A percentile compares a stretch with the other conserved stretches of the same genome.
Evolutionary conservation across 768 basidiomycete genomes (phyloP).

Genomic region (Podaxis sp.): DNA sequence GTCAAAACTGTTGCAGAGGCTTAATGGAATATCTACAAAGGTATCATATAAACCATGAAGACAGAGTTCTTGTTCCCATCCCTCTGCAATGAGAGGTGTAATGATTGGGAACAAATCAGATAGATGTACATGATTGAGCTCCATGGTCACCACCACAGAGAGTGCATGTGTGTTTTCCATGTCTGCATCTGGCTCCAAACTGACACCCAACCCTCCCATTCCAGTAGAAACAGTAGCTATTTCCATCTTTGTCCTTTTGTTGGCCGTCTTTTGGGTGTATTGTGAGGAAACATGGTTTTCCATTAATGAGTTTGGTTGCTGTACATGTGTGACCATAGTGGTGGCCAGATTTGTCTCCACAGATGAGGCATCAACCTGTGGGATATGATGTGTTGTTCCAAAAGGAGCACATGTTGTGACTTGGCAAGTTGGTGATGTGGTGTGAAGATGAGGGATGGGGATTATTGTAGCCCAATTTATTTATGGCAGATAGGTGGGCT

Average conservation of each 20-base stretch:
- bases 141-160: background rate
- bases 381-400: no score
- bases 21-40: background rate
- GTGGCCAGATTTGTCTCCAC: conserved; percentile 8
- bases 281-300: conserved; percentile 9
- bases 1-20: background rate
- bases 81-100: background rate
- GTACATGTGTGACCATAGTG: conserved; percentile 15
- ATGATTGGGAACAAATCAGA: background rate
- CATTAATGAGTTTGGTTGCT: conserved; percentile 5
- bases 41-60: background rate
- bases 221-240: background rate
- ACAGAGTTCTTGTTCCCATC: background rate
- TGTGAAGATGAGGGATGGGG: no score
- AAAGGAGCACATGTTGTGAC: no score
- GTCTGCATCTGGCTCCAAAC: background rate
- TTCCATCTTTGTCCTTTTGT: background rate
- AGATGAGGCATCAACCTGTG: conserved; percentile 15
- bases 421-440: no score
- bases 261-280: no score
- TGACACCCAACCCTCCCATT: background rate
- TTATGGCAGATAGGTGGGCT: no score
- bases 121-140: background rate
- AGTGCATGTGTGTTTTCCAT: background rate
- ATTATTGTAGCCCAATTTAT: no score